Percentiles rank a stretch among this genome's conserved stretches.
These are phyloP conservation scores for Scortechinia acanthostroma DNA, from an alignment of 2,329 filamentous ascomycete species.

Conservation along the genomic window DNA sequence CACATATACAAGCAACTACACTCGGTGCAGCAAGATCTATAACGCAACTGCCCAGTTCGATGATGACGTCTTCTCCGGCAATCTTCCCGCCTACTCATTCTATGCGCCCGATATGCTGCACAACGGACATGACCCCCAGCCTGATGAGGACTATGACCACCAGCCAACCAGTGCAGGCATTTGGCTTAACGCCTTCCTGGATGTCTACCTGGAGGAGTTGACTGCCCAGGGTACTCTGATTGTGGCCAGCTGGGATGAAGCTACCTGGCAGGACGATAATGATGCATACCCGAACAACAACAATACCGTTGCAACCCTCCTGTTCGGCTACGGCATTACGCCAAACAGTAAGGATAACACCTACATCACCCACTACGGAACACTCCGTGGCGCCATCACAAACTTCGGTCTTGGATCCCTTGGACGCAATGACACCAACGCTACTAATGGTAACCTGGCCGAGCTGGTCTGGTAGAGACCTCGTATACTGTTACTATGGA, in stretches of 20 bases:
- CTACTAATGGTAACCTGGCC: too few relatives aligned
- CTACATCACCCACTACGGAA: too few relatives aligned
- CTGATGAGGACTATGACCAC: constrained; percentile 8
- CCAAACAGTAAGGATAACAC: too few relatives aligned
- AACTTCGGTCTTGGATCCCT: too few relatives aligned
- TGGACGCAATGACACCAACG: too few relatives aligned
- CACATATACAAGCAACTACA: too few relatives aligned
- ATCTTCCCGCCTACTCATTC: constrained; percentile 7
- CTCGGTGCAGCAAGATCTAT: too few relatives aligned
- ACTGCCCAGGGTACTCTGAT: constrained; percentile 9
- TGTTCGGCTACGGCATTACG: too few relatives aligned
- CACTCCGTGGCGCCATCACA: too few relatives aligned
- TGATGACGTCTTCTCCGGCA: constrained; percentile 6
- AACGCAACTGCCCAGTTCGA: too few relatives aligned
- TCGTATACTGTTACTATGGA: too few relatives aligned
- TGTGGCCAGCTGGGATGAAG: constrained; percentile 9
- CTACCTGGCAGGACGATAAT: constrained; percentile 8
- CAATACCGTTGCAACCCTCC: constrained; percentile 7
- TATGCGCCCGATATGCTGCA: constrained; percentile 9
- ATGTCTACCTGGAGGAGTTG: constrained; percentile 8
- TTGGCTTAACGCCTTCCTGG: constrained; percentile 7
- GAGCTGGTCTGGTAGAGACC: too few relatives aligned
- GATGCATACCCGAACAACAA: constrained; percentile 8
- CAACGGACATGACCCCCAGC: constrained; percentile 8
- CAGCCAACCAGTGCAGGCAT: constrained; percentile 6